Conservation (phyloP, 352 stramenopile genomes). For the Pythium guiyangense region DNA sequence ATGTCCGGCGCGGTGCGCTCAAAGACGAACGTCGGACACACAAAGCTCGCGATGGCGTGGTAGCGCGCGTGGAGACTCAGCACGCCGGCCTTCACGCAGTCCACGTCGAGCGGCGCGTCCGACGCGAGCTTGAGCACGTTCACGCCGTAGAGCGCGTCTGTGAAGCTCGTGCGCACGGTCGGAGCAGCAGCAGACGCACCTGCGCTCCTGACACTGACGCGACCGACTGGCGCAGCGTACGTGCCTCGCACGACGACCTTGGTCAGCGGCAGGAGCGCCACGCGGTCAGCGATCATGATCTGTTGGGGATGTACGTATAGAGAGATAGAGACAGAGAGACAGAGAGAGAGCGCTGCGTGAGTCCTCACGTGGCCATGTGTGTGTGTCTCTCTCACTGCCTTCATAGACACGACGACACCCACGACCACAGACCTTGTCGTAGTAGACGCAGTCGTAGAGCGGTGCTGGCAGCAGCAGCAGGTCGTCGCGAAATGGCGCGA, state of each 20-base stretch:
- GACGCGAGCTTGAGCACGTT: conserved; percentile 2
- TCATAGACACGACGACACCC: background rate
- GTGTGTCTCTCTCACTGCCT: too few relatives aligned
- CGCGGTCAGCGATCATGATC: background rate
- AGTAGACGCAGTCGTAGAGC: conserved; percentile 1
- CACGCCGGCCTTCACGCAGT: too few relatives aligned
- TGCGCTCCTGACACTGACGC: too few relatives aligned
- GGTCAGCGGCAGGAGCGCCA: conserved; percentile 1
- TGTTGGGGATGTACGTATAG: too few relatives aligned
- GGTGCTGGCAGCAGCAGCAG: background rate
- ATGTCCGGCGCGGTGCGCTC: background rate
- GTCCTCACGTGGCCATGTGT: too few relatives aligned
- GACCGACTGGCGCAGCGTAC: too few relatives aligned
- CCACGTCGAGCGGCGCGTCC: background rate
- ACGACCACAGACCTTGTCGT: conserved; percentile 1
- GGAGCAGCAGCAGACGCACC: too few relatives aligned
- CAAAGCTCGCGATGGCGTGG: conserved; percentile 3
- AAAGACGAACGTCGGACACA: background rate
- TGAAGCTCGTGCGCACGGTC: background rate
- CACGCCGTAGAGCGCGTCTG: conserved; percentile 1
- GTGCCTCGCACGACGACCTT: background rate
- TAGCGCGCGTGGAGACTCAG: too few relatives aligned
- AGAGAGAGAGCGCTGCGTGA: too few relatives aligned
- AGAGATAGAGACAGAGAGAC: too few relatives aligned
- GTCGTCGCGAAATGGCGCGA: too few relatives aligned